Base-by-base conservation (phyloP, 2,329 filamentous ascomycete species). In the Venturia effusa region DNA sequence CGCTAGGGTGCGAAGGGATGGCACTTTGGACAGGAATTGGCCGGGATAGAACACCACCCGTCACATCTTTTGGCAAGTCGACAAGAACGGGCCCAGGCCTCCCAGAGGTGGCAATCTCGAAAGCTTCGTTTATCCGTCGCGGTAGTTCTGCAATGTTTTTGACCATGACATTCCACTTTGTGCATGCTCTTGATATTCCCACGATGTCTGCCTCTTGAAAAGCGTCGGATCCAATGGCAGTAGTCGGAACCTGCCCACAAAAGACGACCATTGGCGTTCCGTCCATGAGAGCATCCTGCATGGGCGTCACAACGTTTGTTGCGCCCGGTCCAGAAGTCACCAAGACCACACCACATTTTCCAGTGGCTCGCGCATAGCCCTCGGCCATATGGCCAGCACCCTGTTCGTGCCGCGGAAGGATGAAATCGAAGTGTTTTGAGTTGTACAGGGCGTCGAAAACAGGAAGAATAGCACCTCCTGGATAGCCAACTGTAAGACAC, bases 361-460 rank as follows among this genome's bases (percentile, higher is more conserved):
- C 94, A 62, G 89, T 93, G 65, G 92, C 93, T 71, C 94, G 88
- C 64, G 94, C 94, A 75, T 97, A 97, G 62, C 94, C 94, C 78
- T 97, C 88, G 19, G 94, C 94, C 94, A 97, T 99, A 79, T 99
- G 94, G 68, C 94, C 94, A 65, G 94, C 94, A 69, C 94, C 94
- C 79, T 99, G 94, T 79, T 97, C 94, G 78, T 99, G 94, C 77
- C 90, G 87, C 37, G 94, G 94, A 10, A 97, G 86, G 75, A 97
- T 86, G 74, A 99, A 97, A 67, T 97, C 88, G 80, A 97, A 96
- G 78, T 97, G 89, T 80, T 89, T 87, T 65, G 93, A 97, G 81
- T 97, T 96, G 84, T 96, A 96, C 74, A 99, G 97, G 72, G 94
- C 94, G 76, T 99, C 94, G 80, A 97, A 97, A 54, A 97, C 93